These are phyloP conservation scores for Chlorella variabilis DNA, from an alignment of 163 green algal genomes.

Conservation along the genomic window DNA sequence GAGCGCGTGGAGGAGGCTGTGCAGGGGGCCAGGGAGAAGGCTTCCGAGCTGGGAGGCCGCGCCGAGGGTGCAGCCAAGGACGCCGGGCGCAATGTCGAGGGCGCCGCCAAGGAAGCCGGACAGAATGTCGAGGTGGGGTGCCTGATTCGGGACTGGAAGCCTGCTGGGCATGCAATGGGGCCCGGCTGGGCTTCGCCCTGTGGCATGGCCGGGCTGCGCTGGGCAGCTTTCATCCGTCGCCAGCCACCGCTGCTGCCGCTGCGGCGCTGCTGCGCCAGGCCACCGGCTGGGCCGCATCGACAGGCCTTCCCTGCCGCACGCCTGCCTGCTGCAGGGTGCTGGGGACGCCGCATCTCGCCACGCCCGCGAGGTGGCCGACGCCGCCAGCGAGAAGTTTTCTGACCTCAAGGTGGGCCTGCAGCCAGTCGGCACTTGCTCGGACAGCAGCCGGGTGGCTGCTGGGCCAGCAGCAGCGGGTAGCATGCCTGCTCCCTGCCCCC, in stretches of 20 bases:
- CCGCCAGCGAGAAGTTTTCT: conserved; percentile 11
- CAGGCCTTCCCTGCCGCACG: neutral
- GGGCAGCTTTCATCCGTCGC: too few species aligned
- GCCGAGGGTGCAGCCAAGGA: neutral
- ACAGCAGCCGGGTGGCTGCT: too few species aligned
- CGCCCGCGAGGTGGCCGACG: neutral
- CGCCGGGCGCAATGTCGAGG: neutral
- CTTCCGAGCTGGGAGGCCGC: neutral
- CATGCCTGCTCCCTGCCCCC: too few species aligned
- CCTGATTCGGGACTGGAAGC: too few species aligned
- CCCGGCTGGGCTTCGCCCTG: too few species aligned
- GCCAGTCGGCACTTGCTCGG: too few species aligned
- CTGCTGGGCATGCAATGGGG: too few species aligned
- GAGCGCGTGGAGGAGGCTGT: neutral
- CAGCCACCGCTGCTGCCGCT: too few species aligned
- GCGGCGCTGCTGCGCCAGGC: too few species aligned
- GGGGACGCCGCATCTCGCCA: neutral
- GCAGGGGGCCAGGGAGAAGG: neutral
- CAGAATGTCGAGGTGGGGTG: neutral
- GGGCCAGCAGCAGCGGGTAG: too few species aligned
- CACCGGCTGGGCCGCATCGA: neutral
- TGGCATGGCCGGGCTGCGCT: too few species aligned
- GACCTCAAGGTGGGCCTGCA: conserved; percentile 8
- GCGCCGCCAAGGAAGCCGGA: neutral
- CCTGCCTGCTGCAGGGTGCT: neutral